Base-by-base conservation (phyloP, 208 protist species). In the Crithidia brevicula region DNA sequence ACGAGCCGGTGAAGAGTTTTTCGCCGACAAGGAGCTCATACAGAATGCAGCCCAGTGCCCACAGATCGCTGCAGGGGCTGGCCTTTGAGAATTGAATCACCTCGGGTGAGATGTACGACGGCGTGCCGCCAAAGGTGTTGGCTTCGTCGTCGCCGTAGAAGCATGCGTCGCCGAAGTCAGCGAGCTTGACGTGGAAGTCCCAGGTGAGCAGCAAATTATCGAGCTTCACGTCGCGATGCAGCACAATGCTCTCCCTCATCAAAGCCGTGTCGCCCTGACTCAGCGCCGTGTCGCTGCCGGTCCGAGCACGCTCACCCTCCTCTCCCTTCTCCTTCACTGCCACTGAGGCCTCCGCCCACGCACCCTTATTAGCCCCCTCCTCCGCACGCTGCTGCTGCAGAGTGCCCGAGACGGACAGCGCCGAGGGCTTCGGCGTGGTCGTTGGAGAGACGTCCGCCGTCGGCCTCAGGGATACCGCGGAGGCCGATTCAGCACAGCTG, bases 1-100 rank as follows among this genome's bases (percentile, higher is more conserved):
- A 40, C 20, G 67, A 61, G 28, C 67, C 67, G 13, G 56, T 56
- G 38, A 73, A 66, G 38, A 73, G 67, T 23, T 52, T 60, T 58
- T 65, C 28, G 25, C 67, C 67, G 2, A 73, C 67, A 30, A 73
- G 38, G 23, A 87, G 70, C 72, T 89, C 85, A 68, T 94, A 96
- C 8, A 99, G 96, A 68, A 99, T 99, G 80, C 98, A 99, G 27
- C 98, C 99, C 23, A 98, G 84, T 5, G 96, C 97, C 99, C 99
- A 99, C 31, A 99, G 92, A 79, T 99, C 99, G 63, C 80, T 90
- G 42, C 86, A 85, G 16, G 80, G 79, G 31, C 90, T 82, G 22
- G 94, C 92, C 62, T 93, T 89, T 31, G 73, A 85, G 50, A 91
- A 52, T 13, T 79, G 53, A 18, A 96, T 77, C 42, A 99, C 96